Conservation (phyloP, 2,329 filamentous ascomycete species). For the Dactylellina drechsleri region DNA sequence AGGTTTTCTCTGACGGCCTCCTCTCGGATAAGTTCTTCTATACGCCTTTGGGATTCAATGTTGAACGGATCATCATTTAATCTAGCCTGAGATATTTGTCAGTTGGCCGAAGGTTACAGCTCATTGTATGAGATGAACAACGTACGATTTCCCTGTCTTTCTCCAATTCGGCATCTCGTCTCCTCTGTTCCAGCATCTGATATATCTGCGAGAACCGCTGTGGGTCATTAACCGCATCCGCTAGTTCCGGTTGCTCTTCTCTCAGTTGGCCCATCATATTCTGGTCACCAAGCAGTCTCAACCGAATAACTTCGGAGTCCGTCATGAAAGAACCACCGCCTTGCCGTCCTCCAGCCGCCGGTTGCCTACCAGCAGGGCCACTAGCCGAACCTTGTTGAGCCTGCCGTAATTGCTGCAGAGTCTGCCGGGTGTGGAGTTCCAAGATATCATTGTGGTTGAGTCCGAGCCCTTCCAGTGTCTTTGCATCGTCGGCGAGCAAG, state of each 20-base stretch:
- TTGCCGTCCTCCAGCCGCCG: conserved; percentile 57
- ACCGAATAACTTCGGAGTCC: conserved; percentile 82
- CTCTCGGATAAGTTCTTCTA: conserved; percentile 96
- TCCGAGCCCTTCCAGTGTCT: conserved; percentile 82
- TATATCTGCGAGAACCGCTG: conserved; percentile 79
- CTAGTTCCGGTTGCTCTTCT: conserved; percentile 78
- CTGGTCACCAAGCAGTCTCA: conserved; percentile 84
- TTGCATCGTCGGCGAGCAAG: conserved; percentile 77
- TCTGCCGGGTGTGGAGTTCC: conserved; percentile 78
- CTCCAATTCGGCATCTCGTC: conserved; percentile 77
- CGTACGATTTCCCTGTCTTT: conserved; percentile 78
- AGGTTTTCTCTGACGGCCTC: conserved; percentile 94
- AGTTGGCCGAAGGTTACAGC: not conserved
- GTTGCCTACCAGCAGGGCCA: conserved; percentile 56
- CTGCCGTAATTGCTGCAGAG: conserved; percentile 60
- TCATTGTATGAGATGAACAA: not conserved
- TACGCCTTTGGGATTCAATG: conserved; percentile 86
- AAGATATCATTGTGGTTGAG: conserved; percentile 93
- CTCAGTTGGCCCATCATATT: conserved; percentile 76
- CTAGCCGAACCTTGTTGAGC: conserved; percentile 59
- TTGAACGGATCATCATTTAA: conserved; percentile 96
- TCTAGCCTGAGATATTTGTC: conserved; percentile 61
- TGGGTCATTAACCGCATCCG: conserved; percentile 78
- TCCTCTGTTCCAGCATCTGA: conserved; percentile 73
- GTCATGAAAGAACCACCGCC: conserved; percentile 61